Percentiles rank a stretch among this genome's conserved stretches.
These are phyloP conservation scores for Cutaneotrichosporon arboriforme DNA, from an alignment of 1,284 basidiomycete species.

Conservation along the genomic window DNA sequence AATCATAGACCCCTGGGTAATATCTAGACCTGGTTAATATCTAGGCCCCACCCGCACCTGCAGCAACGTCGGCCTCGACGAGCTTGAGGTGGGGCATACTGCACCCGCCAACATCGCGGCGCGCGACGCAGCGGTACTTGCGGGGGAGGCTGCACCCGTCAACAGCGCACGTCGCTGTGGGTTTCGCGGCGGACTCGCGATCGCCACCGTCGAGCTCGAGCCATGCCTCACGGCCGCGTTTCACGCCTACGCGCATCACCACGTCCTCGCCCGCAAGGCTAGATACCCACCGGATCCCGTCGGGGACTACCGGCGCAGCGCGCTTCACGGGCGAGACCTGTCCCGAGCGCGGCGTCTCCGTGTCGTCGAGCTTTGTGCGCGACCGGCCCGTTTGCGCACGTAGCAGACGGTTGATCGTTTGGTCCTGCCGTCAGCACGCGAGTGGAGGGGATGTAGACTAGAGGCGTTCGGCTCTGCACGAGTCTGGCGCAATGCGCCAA, in stretches of 20 bases:
- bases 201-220: not conserved
- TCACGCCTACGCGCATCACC: slow-evolving; percentile 25
- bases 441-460: not conserved
- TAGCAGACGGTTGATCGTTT: slow-evolving; percentile 83
- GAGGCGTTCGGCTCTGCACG: too few relatives aligned
- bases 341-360: slow-evolving; percentile 32
- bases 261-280: slow-evolving; percentile 13
- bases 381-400: slow-evolving; percentile 72
- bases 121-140: slow-evolving; percentile 55
- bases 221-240: slow-evolving; percentile 26
- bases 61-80: slow-evolving; percentile 24
- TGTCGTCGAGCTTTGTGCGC: slow-evolving; percentile 59
- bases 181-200: not conserved
- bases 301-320: not conserved
- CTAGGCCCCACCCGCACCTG: not conserved
- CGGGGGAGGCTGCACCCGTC: slow-evolving; percentile 51
- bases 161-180: slow-evolving; percentile 45
- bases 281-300: slow-evolving; percentile 14
- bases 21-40: too few relatives aligned
- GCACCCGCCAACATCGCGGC: slow-evolving; percentile 56
- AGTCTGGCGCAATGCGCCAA: too few relatives aligned
- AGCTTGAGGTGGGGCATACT: slow-evolving; percentile 50
- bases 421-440: slow-evolving; percentile 45
- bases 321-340: slow-evolving; percentile 10
- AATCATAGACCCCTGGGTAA: too few relatives aligned